phyloP scores from a whole-genome alignment of 2,329 filamentous ascomycete species.

The Shiraia bambusicola region DNA sequence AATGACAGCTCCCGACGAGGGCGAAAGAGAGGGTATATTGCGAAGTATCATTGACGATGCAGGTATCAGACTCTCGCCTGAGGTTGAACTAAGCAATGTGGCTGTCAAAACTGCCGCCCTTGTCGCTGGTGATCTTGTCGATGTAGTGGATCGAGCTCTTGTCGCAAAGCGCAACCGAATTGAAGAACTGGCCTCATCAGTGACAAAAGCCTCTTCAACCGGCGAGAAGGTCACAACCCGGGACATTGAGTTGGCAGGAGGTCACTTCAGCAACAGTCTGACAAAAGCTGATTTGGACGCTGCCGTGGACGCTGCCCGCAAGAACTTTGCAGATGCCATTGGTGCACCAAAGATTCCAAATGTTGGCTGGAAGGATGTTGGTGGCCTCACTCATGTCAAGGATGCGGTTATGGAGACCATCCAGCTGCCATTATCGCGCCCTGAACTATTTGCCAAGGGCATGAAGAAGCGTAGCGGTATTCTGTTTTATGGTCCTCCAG shows the following conservation, averaged over 20 bases:
- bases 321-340: constrained; percentile 97
- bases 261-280: constrained; percentile 73
- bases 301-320: constrained; percentile 92
- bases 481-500: constrained; percentile 86
- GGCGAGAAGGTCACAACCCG: constrained; percentile 61
- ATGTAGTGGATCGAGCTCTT: constrained; percentile 87
- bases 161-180: constrained; percentile 76
- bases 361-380: constrained; percentile 94
- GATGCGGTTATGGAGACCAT: constrained; percentile 97
- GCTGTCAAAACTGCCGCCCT: constrained; percentile 94
- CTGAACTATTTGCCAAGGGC: constrained; percentile 92
- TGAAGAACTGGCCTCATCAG: constrained; percentile 64
- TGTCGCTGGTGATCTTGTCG: constrained; percentile 89
- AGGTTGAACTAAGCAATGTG: constrained; percentile 80
- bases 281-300: constrained; percentile 82
- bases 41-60: constrained; percentile 74
- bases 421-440: constrained; percentile 84
- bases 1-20: constrained; percentile 88
- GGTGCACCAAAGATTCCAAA: constrained; percentile 98
- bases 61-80: constrained; percentile 73
- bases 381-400: constrained; percentile 90
- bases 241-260: constrained; percentile 87
- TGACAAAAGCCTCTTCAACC: constrained; percentile 38
- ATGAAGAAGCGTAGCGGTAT: constrained; percentile 98
- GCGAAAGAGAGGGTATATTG: constrained; percentile 85